Evolutionary conservation across 2,329 filamentous ascomycete species (phyloP), one percentile per base, ranked within the genome.

Genomic region (Dothidotthia symphoricarpi): DNA sequence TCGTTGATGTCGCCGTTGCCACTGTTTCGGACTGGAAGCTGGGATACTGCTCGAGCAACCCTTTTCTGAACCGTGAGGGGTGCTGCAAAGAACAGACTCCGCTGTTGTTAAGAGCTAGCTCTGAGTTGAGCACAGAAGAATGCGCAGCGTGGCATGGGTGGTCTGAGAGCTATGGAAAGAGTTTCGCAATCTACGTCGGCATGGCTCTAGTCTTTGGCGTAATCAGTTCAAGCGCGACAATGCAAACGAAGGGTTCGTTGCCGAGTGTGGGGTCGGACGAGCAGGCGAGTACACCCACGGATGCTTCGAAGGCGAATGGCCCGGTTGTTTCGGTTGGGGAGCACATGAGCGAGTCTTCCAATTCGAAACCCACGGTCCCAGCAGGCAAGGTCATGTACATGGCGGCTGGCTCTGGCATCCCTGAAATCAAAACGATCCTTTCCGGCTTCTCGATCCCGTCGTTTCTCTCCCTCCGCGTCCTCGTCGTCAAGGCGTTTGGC

Each of bases 351-450:
- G 19, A 22, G 19, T 6, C 19, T 22, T 22, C 19, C 5, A 22
- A 9, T 9, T 22, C 19, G 19, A 22, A 9, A 6, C 9, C 19
- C 5, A 48, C 17, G 37, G 48, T 6, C 31, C 59, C 6, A 14
- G 45, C 49, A 16, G 73, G 71, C 0, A 81, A 80, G 55, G 66
- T 60, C 3, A 78, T 80, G 68, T 81, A 78, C 51, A 76, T 80
- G 74, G 76, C 76, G 3, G 73, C 76, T 24, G 78, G 78, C 5
- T 74, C 69, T 41, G 78, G 78, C 0, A 81, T 82, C 24, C 78
- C 78, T 0, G 78, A 81, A 58, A 80, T 81, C 65, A 81, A 81
- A 57, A 80, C 76, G 2, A 76, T 81, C 26, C 61, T 81, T 2
- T 77, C 75, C 3, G 77, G 78, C n/a, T 81, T 81, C 55, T 74